phyloP scores from a whole-genome alignment of 805 yeast genomes.

The Monosporozyma solicola region DNA sequence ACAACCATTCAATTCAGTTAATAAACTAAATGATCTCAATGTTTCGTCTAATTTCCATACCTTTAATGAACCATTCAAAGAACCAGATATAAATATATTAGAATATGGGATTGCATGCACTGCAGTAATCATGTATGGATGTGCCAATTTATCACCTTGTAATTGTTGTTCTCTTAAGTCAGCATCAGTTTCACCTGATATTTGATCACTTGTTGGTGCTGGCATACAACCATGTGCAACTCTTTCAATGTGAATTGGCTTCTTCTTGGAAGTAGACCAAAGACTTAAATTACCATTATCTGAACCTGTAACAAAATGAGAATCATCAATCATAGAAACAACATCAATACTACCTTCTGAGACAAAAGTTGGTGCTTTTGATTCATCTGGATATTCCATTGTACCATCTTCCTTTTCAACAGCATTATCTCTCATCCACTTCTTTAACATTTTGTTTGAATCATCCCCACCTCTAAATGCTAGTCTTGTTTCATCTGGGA shows the following conservation, averaged over 20 bases:
- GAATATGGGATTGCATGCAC: conserved; percentile 76
- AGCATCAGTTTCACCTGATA: conserved; percentile 42
- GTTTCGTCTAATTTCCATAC: conserved; percentile 71
- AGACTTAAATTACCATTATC: conserved; percentile 87
- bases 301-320: conserved; percentile 88
- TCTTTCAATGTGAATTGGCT: conserved; percentile 63
- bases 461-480: conserved; percentile 88
- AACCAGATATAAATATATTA: conserved; percentile 78
- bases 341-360: conserved; percentile 87
- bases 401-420: conserved; percentile 26
- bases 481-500: conserved; percentile 87
- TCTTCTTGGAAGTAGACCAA: conserved; percentile 88
- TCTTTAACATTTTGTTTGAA: conserved; percentile 35
- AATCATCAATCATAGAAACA: conserved; percentile 84
- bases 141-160: conserved; percentile 44
- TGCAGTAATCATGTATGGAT: conserved; percentile 82
- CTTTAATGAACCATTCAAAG: conserved; percentile 70
- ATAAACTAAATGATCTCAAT: conserved; percentile 46
- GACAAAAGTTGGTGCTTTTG: conserved; percentile 35
- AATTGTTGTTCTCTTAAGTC: conserved; percentile 38
- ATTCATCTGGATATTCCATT: conserved; percentile 22
- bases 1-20: conserved; percentile 51
- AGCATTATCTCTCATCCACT: conserved; percentile 28
- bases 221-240: conserved; percentile 69
- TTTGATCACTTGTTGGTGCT: conserved; percentile 38